Conservation (phyloP, 2,329 filamentous ascomycete species). For the Clonostachys rhizophaga region DNA sequence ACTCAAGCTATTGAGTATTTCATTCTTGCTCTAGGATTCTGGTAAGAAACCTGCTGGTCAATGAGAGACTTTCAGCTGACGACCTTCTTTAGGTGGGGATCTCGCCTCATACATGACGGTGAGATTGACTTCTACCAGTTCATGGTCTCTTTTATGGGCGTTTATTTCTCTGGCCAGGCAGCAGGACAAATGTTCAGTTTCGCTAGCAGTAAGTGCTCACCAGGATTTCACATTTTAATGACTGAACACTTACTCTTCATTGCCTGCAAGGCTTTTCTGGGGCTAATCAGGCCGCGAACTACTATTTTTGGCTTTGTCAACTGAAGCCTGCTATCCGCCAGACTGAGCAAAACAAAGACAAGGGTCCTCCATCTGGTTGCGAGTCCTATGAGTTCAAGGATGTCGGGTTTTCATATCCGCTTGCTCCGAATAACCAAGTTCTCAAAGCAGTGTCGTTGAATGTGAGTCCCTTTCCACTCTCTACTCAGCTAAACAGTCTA, state of each 20-base stretch:
- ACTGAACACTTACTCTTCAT: not conserved
- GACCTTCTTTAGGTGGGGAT: constrained; percentile 16
- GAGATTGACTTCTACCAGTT: constrained; percentile 29
- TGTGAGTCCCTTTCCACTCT: constrained; percentile 12
- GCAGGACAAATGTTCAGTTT: constrained; percentile 16
- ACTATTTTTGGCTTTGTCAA: constrained; percentile 23
- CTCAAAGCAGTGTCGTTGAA: constrained; percentile 21
- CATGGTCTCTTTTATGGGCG: constrained; percentile 33
- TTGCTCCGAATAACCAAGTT: constrained; percentile 16
- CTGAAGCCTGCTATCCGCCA: constrained; percentile 17
- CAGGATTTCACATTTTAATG: not conserved
- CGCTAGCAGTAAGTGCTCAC: constrained; percentile 19
- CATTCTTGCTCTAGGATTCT: constrained; percentile 25
- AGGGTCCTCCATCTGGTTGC: constrained; percentile 9
- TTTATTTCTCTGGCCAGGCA: constrained; percentile 21
- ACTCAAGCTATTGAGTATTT: constrained; percentile 20
- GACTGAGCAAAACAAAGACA: constrained; percentile 14
- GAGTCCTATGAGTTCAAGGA: constrained; percentile 26
- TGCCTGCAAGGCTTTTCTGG: constrained; percentile 25
- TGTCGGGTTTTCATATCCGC: constrained; percentile 47
- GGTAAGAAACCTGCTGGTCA: constrained; percentile 9
- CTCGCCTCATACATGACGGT: constrained; percentile 6
- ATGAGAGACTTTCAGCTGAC: not conserved
- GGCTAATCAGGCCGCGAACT: constrained; percentile 26
- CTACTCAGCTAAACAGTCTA: no score